These are phyloP conservation scores for Volutella citrinella DNA, from an alignment of 2,329 filamentous ascomycete species.

Conservation along the genomic window DNA sequence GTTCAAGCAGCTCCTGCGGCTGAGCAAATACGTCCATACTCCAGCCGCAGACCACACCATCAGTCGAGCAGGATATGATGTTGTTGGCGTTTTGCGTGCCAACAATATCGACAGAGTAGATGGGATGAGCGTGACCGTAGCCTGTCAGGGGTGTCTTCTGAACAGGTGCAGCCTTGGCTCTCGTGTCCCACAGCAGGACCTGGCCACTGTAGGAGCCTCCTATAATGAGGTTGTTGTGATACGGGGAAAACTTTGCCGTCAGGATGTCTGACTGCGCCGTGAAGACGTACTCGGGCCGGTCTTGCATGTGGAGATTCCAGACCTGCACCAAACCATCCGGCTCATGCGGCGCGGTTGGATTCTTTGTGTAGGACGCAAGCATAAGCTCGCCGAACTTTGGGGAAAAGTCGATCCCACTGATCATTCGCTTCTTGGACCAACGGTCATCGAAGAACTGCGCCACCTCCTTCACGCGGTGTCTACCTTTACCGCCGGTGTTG, in stretches of 20 bases:
- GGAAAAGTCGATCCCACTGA: slow-evolving; percentile 93
- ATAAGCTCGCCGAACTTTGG: slow-evolving; percentile 92
- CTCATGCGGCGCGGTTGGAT: slow-evolving; percentile 89
- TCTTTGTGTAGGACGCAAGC: slow-evolving; percentile 95
- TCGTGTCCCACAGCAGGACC: slow-evolving; percentile 94
- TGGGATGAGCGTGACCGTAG: slow-evolving; percentile 91
- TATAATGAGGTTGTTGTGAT: slow-evolving; percentile 93
- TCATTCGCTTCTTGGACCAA: slow-evolving; percentile 97
- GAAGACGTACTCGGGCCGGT: slow-evolving; percentile 93
- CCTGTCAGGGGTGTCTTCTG: slow-evolving; percentile 96
- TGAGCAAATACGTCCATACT: slow-evolving; percentile 97
- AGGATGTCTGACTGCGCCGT: slow-evolving; percentile 95
- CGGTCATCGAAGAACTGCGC: slow-evolving; percentile 92
- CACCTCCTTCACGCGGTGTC: slow-evolving; percentile 78
- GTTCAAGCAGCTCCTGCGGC: slow-evolving; percentile 88
- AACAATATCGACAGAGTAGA: slow-evolving; percentile 93
- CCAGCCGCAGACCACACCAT: slow-evolving; percentile 96
- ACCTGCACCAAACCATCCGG: slow-evolving; percentile 92
- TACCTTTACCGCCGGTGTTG: slow-evolving; percentile 67
- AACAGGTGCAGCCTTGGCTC: slow-evolving; percentile 82
- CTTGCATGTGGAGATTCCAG: slow-evolving; percentile 95
- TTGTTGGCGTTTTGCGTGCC: slow-evolving; percentile 99
- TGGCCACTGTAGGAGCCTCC: slow-evolving; percentile 96
- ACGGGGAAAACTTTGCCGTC: slow-evolving; percentile 96
- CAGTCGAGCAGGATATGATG: slow-evolving; percentile 94